Conservation (phyloP, 2,329 filamentous ascomycete genomes). For the Colletotrichum scovillei region DNA sequence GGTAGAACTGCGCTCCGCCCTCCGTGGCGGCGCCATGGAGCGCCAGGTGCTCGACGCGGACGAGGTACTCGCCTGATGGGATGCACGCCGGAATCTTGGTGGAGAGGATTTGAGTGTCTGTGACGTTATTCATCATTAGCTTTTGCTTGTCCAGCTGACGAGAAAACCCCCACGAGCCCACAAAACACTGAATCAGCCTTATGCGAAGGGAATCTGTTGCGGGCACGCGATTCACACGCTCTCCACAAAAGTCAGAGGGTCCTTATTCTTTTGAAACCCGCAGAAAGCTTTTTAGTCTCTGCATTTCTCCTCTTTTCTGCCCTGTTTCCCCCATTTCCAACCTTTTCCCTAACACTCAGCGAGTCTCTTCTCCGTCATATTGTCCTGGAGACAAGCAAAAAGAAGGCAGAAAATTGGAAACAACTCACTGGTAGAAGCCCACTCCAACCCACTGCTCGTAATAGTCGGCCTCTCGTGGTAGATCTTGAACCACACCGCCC, state of each 20-base stretch:
- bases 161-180: background rate
- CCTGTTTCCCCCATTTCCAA: background rate
- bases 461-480: slow-evolving; percentile 50
- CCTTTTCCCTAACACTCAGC: background rate
- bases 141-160: background rate
- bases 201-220: background rate
- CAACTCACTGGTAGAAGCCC: slow-evolving; percentile 49
- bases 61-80: slow-evolving; percentile 56
- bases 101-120: slow-evolving; percentile 9
- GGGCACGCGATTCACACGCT: background rate
- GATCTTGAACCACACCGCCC: slow-evolving; percentile 52
- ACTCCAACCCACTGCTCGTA: slow-evolving; percentile 48
- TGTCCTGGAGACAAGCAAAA: background rate
- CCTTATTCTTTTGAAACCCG: slow-evolving; percentile 14
- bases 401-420: slow-evolving; percentile 23
- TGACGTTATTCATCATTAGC: background rate
- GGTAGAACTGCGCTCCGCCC: slow-evolving; percentile 59
- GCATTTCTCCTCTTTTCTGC: background rate
- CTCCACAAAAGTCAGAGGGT: slow-evolving; percentile 2
- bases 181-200: slow-evolving; percentile 26
- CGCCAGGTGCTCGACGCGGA: slow-evolving; percentile 61
- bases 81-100: slow-evolving; percentile 29
- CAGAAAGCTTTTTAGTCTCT: background rate
- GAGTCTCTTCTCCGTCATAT: background rate
- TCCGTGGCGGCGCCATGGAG: slow-evolving; percentile 53